Evolutionary conservation across 768 basidiomycete species (phyloP).

Genomic region (Obba rivulosa): DNA sequence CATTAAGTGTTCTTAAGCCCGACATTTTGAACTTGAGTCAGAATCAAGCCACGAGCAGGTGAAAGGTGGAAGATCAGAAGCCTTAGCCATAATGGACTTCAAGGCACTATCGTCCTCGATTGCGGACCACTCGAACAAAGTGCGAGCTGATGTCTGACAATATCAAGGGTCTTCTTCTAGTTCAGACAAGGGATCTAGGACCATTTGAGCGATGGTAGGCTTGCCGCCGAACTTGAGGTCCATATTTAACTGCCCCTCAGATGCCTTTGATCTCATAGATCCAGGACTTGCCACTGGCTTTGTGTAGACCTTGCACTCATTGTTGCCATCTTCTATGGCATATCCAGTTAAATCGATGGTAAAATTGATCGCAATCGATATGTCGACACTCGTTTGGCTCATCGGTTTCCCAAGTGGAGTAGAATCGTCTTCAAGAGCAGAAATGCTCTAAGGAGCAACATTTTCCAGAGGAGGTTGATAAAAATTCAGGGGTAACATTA

Average conservation of each 20-base stretch:
- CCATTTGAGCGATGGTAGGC: conserved; percentile 10
- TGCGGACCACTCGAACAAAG: conserved; percentile 41
- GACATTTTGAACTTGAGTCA: conserved; percentile 35
- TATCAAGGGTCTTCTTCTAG: conserved; percentile 38
- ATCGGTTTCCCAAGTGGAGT: conserved; percentile 8
- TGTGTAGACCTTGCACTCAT: conserved; percentile 28
- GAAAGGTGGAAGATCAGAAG: conserved; percentile 12
- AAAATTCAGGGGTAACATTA: conserved; percentile 21
- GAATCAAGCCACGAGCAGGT: conserved; percentile 36
- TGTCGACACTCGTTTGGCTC: conserved; percentile 9
- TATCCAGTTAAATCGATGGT: conserved; percentile 10
- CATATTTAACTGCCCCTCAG: conserved; percentile 62
- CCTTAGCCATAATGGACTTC: conserved; percentile 21
- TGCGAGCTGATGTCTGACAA: conserved; percentile 65
- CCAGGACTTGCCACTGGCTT: conserved; percentile 12
- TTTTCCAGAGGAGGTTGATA: conserved; percentile 14
- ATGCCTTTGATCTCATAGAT: conserved; percentile 40
- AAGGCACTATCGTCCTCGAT: conserved; percentile 26
- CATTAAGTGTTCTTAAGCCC: conserved; percentile 14
- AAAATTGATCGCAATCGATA: conserved; percentile 19
- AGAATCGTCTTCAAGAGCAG: conserved; percentile 8
- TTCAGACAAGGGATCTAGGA: conserved; percentile 3
- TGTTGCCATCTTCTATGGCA: conserved; percentile 22
- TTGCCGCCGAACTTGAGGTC: conserved; percentile 74
- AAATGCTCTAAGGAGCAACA: conserved; percentile 18